Conservation (phyloP, 306 rosid genomes). For the Cajanus cajan region DNA sequence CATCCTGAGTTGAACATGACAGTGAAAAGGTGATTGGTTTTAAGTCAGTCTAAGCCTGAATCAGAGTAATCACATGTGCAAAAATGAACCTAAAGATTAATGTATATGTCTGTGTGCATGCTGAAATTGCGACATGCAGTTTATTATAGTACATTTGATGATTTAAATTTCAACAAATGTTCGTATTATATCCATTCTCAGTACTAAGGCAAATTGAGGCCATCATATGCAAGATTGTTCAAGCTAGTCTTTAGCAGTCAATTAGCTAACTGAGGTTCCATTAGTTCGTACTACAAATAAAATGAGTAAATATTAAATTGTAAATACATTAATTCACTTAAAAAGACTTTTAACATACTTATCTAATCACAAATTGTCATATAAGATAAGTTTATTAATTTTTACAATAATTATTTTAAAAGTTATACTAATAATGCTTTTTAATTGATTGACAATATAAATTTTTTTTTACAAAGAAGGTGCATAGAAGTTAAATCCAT, state of each 20-base stretch:
- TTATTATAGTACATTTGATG: not conserved
- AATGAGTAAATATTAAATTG: too few species aligned
- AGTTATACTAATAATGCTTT: too few species aligned
- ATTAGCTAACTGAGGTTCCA: not conserved
- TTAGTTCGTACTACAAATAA: not conserved
- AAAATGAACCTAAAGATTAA: not conserved
- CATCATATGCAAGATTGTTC: not conserved
- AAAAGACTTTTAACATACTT: too few species aligned
- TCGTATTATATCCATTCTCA: not conserved
- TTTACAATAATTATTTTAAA: too few species aligned
- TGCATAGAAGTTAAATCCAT: too few species aligned
- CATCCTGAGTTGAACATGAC: conserved; percentile 45
- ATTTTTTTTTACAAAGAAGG: too few species aligned
- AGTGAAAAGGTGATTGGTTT: not conserved
- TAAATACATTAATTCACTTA: too few species aligned
- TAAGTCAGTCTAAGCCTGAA: conserved; percentile 2
- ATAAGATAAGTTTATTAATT: too few species aligned
- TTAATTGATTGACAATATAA: too few species aligned
- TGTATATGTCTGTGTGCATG: not conserved
- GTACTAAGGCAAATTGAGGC: not conserved
- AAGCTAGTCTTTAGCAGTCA: not conserved
- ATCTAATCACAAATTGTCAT: too few species aligned
- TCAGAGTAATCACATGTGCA: not conserved
- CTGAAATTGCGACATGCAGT: not conserved
- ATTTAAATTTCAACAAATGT: not conserved